Conservation (phyloP, 306 rosid species). For the Malus sieversii region DNA sequence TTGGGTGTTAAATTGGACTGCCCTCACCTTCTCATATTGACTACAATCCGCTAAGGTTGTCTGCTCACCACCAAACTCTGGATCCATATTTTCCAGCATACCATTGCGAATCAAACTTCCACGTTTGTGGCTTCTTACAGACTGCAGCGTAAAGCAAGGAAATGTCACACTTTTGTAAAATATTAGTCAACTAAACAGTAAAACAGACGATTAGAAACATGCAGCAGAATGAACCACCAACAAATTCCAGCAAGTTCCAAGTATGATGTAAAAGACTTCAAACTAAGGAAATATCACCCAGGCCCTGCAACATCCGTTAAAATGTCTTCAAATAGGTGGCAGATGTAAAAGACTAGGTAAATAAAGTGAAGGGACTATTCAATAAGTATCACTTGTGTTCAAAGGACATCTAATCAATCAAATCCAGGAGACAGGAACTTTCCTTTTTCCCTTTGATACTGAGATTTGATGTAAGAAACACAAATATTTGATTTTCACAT, state of each 20-base stretch:
- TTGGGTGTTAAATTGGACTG: constrained; percentile 3
- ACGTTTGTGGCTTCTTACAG: constrained; percentile 28
- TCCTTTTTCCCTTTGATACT: not conserved
- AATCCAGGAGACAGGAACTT: not conserved
- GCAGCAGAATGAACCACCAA: constrained; percentile 3
- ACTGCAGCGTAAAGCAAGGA: constrained; percentile 43
- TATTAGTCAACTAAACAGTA: not conserved
- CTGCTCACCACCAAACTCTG: constrained; percentile 26
- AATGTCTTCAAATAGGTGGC: not conserved
- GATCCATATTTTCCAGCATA: constrained; percentile 28
- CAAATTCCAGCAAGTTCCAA: not conserved
- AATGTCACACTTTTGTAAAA: constrained; percentile 20
- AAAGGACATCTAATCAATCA: not conserved
- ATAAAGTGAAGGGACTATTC: not conserved
- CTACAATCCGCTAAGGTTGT: constrained; percentile 17
- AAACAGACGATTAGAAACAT: not conserved
- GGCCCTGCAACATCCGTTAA: not conserved
- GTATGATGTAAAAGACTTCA: not conserved
- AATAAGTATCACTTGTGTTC: not conserved
- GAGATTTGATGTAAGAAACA: not conserved
- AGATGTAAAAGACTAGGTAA: not conserved
- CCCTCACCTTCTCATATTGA: constrained; percentile 18
- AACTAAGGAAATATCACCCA: not conserved
- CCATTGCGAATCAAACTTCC: constrained; percentile 23
- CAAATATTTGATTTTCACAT: not conserved